Evolutionary conservation across 176 grass and related monocot species (phyloP), one percentile per base, ranked within the genome.

Genomic region (Aegilops tauschii): DNA sequence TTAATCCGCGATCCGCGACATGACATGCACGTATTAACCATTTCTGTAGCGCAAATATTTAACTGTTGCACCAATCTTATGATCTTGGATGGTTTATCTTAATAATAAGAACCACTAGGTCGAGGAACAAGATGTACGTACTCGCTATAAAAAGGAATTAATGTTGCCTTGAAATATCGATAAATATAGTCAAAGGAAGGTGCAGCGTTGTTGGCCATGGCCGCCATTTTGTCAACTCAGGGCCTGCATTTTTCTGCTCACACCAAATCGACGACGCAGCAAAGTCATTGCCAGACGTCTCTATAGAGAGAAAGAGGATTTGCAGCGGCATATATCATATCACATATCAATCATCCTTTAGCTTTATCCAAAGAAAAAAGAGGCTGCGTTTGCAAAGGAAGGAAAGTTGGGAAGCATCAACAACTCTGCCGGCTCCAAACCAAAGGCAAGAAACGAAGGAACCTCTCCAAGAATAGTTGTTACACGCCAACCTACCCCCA

Each of bases 171-270:
- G 39, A 87, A 84, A 79, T 12, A 63, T 35, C 76, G 52, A 77
- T 31, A 5, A 85, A 12, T 9, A 21, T 50, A 58, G 89, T 82
- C 84, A 84, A 81, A 78, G 14, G 14, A 39, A 25, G 69, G 61
- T 67, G 34, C 69, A 23, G 2, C 42, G 40, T 56, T 78, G 45
- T 68, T 78, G 74, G 44, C 14, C 21, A 25, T 34, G 17, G 47
- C 20, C 47, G 27, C 32, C 27, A 52, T 73, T 89, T 65, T 71
- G 87, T 73, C 87, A 65, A 84, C 68, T n/a, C 18, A 17, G 39
- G 39, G 9, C 36, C 68, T 47, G 82, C 78, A 92, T 78, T 49
- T 49, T 35, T 29, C 74, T 86, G 76, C 83, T 59, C 63, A 34
- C 64, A 14, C 49, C 59, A 73, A 73, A 30, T 23, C 6, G 23